A percentile compares a stretch with the other conserved stretches of the same genome.
Conservation (phyloP, 345 rosid species). For the Bretschneidera sinensis region DNA sequence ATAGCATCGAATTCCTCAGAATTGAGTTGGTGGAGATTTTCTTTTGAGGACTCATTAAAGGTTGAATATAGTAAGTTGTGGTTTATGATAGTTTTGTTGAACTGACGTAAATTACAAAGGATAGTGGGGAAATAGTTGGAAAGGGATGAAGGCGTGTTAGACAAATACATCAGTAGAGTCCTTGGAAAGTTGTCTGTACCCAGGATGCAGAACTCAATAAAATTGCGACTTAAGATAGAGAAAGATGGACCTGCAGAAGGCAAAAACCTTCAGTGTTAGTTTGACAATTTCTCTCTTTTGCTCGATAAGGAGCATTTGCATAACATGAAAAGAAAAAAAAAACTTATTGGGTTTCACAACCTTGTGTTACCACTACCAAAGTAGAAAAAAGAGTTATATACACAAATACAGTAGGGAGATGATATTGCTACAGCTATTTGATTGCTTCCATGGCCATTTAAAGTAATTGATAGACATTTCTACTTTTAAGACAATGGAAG, state of each 20-base stretch:
- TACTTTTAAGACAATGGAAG: no score
- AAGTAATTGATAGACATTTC: no score
- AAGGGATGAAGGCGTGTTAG: constrained; percentile 72
- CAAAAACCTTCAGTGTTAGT: not conserved
- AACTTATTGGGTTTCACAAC: not conserved
- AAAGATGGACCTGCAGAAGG: constrained; percentile 66
- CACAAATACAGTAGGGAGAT: no score
- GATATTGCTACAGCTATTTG: no score
- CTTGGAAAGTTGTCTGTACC: constrained; percentile 93
- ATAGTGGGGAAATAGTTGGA: constrained; percentile 76
- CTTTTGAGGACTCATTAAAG: constrained; percentile 37
- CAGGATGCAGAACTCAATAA: constrained; percentile 70
- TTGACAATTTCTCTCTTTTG: no score
- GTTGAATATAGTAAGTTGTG: constrained; percentile 57
- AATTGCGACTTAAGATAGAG: constrained; percentile 62
- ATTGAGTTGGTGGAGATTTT: constrained; percentile 37
- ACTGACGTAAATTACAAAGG: constrained; percentile 65
- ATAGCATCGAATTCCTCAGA: constrained; percentile 56
- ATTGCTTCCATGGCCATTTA: no score
- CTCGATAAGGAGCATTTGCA: no score
- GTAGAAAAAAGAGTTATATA: no score
- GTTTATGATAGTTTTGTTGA: constrained; percentile 62
- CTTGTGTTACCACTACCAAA: not conserved
- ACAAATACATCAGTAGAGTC: constrained; percentile 80
- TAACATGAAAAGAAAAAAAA: no score